Evolutionary conservation across 768 basidiomycete species (phyloP), one percentile per base, ranked within the genome.

Genomic region (Psilocybe subaeruginosa): DNA sequence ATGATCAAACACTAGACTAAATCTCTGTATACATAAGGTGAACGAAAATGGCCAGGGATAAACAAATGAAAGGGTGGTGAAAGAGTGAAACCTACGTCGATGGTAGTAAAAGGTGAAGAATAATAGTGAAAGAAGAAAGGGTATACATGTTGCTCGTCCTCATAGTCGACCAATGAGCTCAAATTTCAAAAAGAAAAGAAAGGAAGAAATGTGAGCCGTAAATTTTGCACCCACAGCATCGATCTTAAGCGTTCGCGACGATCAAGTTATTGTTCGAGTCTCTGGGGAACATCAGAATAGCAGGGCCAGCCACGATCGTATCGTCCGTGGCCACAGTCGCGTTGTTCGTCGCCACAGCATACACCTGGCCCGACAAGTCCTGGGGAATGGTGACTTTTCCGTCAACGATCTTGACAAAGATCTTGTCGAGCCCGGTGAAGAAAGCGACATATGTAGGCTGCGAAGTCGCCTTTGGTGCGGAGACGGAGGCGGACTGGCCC

Each of bases 361-460:
- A 87, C 3, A 82, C 79, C 46, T 78, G 79, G 14, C 85, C 85
- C 51, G 61, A 62, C 14, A 83, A 66, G 9, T 66, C 64, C 3
- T 64, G 45, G 0, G 84, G 85, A 33, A 85, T 66, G 2, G 59
- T 66, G 27, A 75, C 73, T 8, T 70, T 70, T 48, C 70, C 66
- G 56, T 76, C 73, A 1, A 55, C 60, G 16, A 76, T 62, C 0
- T 65, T 76, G 50, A 74, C 75, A 66, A 74, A 74, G 48, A 68
- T 66, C 48, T 73, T 72, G 39, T 63, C 67, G 17, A 85, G 70
- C 5, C 85, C 86, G 23, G 76, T 71, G 67, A 80, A 78, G 75
- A 86, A 82, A 8, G 65, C 72, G 30, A 68, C 69, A 55, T 70
- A 80, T 66, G 69, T 80, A 65, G 61, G 58, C 3, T 58, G 31